Evolutionary conservation across 495 filamentous ascomycete species (phyloP).

Genomic region (Durotheca rogersii): DNA sequence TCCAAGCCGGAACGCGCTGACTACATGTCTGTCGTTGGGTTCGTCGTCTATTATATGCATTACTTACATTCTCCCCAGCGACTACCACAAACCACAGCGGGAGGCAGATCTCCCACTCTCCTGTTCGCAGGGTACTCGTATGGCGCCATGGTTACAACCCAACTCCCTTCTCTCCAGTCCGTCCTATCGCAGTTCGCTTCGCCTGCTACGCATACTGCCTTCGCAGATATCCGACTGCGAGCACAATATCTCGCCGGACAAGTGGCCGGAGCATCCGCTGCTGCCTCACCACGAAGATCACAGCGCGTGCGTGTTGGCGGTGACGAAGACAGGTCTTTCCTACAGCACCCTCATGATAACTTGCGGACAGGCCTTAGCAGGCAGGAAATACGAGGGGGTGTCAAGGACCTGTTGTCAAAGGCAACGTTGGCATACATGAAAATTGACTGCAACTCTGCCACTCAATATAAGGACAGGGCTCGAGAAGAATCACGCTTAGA

Average conservation of each 20-base stretch:
- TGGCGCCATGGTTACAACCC: slow-evolving; percentile 75
- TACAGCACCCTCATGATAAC: slow-evolving; percentile 29
- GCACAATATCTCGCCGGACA: slow-evolving; percentile 63
- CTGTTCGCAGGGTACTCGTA: slow-evolving; percentile 89
- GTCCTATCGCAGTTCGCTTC: slow-evolving; percentile 61
- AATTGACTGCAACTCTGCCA: slow-evolving; percentile 1
- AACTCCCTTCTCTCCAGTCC: slow-evolving; percentile 61
- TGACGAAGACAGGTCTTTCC: slow-evolving; percentile 36
- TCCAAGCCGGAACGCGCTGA: slow-evolving; percentile 76
- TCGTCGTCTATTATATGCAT: slow-evolving; percentile 71
- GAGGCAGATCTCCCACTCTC: slow-evolving; percentile 32
- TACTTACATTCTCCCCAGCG: slow-evolving; percentile 36
- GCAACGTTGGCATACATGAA: slow-evolving; percentile 33
- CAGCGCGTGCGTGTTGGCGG: slow-evolving; percentile 44
- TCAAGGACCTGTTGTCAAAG: slow-evolving; percentile 42
- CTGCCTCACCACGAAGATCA: slow-evolving; percentile 33
- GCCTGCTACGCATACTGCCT: slow-evolving; percentile 51
- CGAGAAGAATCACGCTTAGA: slow-evolving; percentile 29
- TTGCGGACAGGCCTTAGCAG: slow-evolving; percentile 24
- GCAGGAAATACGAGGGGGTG: slow-evolving; percentile 41
- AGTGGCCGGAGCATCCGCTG: slow-evolving; percentile 43
- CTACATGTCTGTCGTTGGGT: slow-evolving; percentile 76
- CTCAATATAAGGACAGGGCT: slow-evolving; percentile 7
- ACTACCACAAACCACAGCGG: not conserved
- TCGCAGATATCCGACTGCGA: slow-evolving; percentile 64